Percentiles rank a stretch among this genome's conserved stretches.
Conservation (phyloP, 177 flowering plant genomes). For the Vitis hybrid region DNA sequence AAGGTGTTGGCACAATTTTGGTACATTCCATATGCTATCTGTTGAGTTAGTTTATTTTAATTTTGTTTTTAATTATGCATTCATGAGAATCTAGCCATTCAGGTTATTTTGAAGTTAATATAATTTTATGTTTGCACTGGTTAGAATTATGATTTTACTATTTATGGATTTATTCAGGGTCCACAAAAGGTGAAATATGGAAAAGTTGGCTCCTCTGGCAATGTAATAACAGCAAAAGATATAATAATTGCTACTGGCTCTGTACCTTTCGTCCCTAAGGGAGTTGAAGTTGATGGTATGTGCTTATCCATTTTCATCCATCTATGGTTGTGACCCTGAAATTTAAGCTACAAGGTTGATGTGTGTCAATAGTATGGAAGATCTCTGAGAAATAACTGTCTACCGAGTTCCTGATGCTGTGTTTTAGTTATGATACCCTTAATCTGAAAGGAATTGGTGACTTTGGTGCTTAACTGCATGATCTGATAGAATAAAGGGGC, state of each 20-base stretch:
- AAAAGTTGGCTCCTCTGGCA: constrained; percentile 65
- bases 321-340: neutral
- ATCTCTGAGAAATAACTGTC: no score
- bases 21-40: constrained; percentile 39
- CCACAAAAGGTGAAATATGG: constrained; percentile 95
- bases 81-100: no score
- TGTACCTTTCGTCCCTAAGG: constrained; percentile 95
- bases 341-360: neutral
- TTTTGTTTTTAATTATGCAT: no score
- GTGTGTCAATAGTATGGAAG: no score
- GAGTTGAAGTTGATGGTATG: constrained; percentile 98
- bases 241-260: constrained; percentile 98
- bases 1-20: constrained; percentile 82
- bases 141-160: neutral
- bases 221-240: constrained; percentile 78
- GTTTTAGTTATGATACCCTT: no score
- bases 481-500: no score
- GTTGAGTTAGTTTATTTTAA: no score
- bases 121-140: no score
- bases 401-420: no score
- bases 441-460: no score
- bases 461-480: no score
- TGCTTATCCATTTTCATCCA: constrained; percentile 6
- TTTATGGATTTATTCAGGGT: constrained; percentile 54
- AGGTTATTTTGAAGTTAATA: no score